These are phyloP conservation scores for Silene uniflora DNA, from an alignment of 148 eudicot species.

Conservation along the genomic window DNA sequence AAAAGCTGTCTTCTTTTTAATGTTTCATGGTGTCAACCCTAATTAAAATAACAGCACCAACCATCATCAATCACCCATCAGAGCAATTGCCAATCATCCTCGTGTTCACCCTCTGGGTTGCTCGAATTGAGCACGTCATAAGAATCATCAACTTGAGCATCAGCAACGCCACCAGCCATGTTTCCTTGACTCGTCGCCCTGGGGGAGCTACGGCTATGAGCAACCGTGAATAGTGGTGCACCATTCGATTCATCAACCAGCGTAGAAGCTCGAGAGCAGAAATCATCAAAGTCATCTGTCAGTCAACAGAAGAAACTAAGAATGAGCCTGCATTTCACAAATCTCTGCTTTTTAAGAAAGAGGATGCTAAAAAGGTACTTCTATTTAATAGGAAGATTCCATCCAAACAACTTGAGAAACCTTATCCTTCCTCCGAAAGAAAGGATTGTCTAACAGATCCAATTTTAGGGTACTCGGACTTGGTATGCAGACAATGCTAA, in stretches of 20 bases:
- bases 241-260: conserved; percentile 70
- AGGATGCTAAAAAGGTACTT: too few species aligned
- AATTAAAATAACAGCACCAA: conserved; percentile 5
- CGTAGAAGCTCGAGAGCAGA: conserved; percentile 62
- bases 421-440: too few species aligned
- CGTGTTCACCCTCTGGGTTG: conserved; percentile 38
- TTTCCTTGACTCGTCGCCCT: conserved; percentile 24
- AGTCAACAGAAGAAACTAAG: conserved; percentile 8
- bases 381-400: too few species aligned
- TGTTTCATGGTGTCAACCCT: conserved; percentile 4
- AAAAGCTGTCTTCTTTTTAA: neutral
- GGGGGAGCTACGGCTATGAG: conserved; percentile 41
- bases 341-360: too few species aligned
- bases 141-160: conserved; percentile 31
- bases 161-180: conserved; percentile 15
- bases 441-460: too few species aligned
- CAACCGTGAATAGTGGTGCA: conserved; percentile 78
- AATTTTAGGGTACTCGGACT: too few species aligned
- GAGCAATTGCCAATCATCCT: conserved; percentile 88
- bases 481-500: too few species aligned
- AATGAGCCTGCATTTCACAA: too few species aligned
- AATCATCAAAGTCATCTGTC: conserved; percentile 77
- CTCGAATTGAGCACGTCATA: conserved; percentile 33
- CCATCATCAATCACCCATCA: conserved; percentile 25
- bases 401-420: too few species aligned